Conservation (phyloP, 768 basidiomycete species). For the Phaffia tasmanica region DNA sequence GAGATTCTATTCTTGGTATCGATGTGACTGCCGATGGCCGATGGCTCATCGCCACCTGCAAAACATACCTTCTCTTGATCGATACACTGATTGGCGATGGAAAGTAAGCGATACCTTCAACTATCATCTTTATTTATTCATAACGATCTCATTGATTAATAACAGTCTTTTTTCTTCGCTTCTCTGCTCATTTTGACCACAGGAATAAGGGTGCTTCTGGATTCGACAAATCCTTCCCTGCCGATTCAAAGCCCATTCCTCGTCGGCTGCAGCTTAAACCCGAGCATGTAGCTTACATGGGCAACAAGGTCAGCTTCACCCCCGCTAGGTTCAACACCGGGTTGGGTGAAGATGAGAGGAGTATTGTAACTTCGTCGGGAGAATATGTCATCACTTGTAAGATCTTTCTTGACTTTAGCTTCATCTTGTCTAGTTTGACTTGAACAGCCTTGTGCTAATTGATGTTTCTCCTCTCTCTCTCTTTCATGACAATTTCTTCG, state of each 20-base stretch:
- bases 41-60: slow-evolving; percentile 90
- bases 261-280: slow-evolving; percentile 71
- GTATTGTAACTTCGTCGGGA: slow-evolving; percentile 21
- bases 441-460: too few relatives aligned
- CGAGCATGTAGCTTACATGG: slow-evolving; percentile 93
- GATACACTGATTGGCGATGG: slow-evolving; percentile 91
- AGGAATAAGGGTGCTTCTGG: slow-evolving; percentile 45
- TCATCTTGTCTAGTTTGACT: background rate
- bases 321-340: slow-evolving; percentile 95
- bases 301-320: slow-evolving; percentile 70
- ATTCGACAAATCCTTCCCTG: slow-evolving; percentile 92
- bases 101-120: slow-evolving; percentile 31
- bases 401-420: slow-evolving; percentile 19
- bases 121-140: slow-evolving; percentile 18
- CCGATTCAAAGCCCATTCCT: slow-evolving; percentile 82
- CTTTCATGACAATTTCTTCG: too few relatives aligned
- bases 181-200: background rate
- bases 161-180: slow-evolving; percentile 2
- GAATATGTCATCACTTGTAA: slow-evolving; percentile 78
- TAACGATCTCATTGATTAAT: background rate
- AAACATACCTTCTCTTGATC: slow-evolving; percentile 83
- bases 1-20: slow-evolving; percentile 87
- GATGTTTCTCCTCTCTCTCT: too few relatives aligned
- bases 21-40: slow-evolving; percentile 90
- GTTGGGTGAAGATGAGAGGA: slow-evolving; percentile 66